A percentile compares a stretch with the other conserved stretches of the same genome.
phyloP scores from a whole-genome alignment of 1,284 basidiomycete genomes.

The Papiliotrema laurentii region DNA sequence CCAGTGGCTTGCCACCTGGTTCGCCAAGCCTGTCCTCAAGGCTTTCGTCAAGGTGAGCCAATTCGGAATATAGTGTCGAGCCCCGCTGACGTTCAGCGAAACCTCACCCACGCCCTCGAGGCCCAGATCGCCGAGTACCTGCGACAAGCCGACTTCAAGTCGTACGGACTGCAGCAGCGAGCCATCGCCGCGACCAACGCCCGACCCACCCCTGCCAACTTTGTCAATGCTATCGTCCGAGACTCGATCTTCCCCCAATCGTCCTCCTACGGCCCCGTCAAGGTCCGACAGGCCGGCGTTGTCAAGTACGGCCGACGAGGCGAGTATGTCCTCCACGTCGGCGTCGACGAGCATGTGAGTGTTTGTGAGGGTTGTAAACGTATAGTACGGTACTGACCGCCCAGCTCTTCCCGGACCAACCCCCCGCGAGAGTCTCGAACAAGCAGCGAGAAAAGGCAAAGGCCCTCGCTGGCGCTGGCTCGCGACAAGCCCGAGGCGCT shows the following conservation, averaged over 20 bases:
- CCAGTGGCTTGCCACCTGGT: conserved; percentile 41
- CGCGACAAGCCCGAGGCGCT: conserved; percentile 20
- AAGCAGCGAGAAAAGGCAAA: conserved; percentile 34
- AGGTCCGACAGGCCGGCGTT: conserved; percentile 43
- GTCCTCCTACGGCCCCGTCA: conserved; percentile 22
- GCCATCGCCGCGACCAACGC: conserved; percentile 49
- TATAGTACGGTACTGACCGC: neutral
- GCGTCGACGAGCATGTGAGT: conserved; percentile 48
- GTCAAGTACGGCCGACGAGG: conserved; percentile 49
- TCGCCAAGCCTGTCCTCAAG: conserved; percentile 38
- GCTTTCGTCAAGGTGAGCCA: conserved; percentile 38
- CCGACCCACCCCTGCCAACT: conserved; percentile 46
- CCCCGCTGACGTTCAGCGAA: conserved; percentile 17
- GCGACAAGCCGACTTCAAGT: conserved; percentile 31
- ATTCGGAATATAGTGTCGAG: neutral
- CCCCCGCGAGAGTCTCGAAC: conserved; percentile 36
- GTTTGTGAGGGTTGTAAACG: neutral
- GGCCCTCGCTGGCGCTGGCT: conserved; percentile 23
- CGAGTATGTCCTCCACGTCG: conserved; percentile 51
- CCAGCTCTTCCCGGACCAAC: conserved; percentile 47
- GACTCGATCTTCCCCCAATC: conserved; percentile 36
- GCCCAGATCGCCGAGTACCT: conserved; percentile 41
- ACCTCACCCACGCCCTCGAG: conserved; percentile 45
- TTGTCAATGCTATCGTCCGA: conserved; percentile 50
- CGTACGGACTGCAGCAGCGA: conserved; percentile 48